Conservation (phyloP, 2,329 filamentous ascomycete species). For the Seiridium unicorne region DNA sequence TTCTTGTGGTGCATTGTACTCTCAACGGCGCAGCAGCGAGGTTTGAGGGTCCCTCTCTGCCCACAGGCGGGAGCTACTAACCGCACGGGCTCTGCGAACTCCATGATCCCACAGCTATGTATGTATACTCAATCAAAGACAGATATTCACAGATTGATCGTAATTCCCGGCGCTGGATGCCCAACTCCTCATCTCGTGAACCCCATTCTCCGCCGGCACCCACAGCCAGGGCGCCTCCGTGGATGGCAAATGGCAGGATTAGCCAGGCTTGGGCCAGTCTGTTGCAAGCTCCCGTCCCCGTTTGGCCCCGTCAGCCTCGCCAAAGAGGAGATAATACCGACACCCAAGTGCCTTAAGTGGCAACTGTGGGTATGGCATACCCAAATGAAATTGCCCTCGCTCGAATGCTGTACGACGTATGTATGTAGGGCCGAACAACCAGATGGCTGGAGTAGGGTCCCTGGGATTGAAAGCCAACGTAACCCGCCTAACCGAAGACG, state of each 20-base stretch:
- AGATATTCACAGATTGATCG: not conserved
- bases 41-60: not conserved
- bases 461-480: not conserved
- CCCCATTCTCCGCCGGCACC: not conserved
- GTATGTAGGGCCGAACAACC: not conserved
- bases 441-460: not conserved
- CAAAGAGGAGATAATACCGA: not conserved
- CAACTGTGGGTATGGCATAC: conserved; percentile 2
- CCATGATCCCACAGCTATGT: not conserved
- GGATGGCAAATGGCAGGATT: not conserved
- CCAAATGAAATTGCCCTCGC: not conserved
- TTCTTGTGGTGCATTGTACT: not conserved
- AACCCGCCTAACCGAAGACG: conserved; percentile 2
- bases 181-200: not conserved
- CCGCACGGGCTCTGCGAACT: not conserved
- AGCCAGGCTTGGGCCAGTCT: not conserved
- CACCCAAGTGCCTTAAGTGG: conserved; percentile 1
- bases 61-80: not conserved
- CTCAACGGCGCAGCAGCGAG: not conserved
- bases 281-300: not conserved
- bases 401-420: too few species aligned
- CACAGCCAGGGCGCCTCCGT: not conserved
- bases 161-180: not conserved
- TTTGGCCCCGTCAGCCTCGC: conserved; percentile 4
- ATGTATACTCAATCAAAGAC: not conserved